Evolutionary conservation across 768 basidiomycete genomes (phyloP).

Genomic region (Vishniacozyma victoriae): DNA sequence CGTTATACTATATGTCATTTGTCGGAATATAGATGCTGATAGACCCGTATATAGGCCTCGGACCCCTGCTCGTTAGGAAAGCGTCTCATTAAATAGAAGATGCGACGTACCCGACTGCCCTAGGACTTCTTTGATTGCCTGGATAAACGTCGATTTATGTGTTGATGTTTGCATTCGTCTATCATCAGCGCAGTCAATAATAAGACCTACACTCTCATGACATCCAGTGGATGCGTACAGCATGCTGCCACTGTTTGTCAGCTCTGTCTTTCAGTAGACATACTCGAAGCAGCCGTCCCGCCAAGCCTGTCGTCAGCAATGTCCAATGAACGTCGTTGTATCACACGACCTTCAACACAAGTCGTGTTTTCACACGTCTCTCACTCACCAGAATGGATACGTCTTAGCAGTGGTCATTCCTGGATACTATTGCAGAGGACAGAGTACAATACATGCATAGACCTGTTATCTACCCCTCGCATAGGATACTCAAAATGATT

Average conservation of each 20-base stretch:
- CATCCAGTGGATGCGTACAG: slow-evolving; percentile 40
- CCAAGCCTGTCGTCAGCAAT: slow-evolving; percentile 14
- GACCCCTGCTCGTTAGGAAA: slow-evolving; percentile 19
- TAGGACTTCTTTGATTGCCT: slow-evolving; percentile 20
- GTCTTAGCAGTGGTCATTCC: too few species aligned
- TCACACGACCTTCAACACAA: too few species aligned
- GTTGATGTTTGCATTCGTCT: slow-evolving; percentile 41
- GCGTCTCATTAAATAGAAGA: neutral
- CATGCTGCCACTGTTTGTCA: slow-evolving; percentile 37
- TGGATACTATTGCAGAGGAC: too few species aligned
- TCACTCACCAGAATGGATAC: slow-evolving; percentile 38
- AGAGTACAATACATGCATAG: too few species aligned
- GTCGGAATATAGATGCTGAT: slow-evolving; percentile 41
- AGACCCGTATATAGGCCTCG: slow-evolving; percentile 43
- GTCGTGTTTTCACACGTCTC: neutral
- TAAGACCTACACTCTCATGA: slow-evolving; percentile 38
- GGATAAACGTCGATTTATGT: slow-evolving; percentile 19
- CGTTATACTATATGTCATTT: slow-evolving; percentile 38
- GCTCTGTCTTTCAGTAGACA: slow-evolving; percentile 8
- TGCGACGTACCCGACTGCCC: slow-evolving; percentile 14
- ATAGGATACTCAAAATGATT: too few species aligned
- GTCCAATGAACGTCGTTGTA: too few species aligned
- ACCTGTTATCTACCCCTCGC: too few species aligned
- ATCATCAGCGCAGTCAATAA: neutral
- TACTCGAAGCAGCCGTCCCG: slow-evolving; percentile 35